These are phyloP conservation scores for Porcisia deanei DNA, from an alignment of 208 protist species.

Conservation along the genomic window DNA sequence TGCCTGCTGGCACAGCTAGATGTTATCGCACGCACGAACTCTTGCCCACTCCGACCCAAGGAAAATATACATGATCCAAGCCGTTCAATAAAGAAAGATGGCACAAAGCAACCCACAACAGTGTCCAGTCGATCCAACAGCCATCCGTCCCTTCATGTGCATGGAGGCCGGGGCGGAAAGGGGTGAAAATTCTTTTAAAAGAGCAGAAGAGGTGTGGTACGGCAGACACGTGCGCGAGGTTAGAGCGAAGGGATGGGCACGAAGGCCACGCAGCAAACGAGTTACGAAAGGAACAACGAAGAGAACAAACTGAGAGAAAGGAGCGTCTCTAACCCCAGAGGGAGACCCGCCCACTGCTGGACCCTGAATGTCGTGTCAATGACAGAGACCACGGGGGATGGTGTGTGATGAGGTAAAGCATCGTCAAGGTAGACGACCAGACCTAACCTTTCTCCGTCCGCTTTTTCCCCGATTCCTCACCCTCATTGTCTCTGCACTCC, in stretches of 20 bases:
- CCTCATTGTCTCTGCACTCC: background rate
- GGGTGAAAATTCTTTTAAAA: too few relatives aligned
- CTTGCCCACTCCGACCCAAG: background rate
- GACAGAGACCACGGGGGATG: background rate
- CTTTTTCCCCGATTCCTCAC: background rate
- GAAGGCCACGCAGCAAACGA: background rate
- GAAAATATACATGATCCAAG: slow-evolving; percentile 2
- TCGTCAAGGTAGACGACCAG: background rate
- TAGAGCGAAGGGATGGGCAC: background rate
- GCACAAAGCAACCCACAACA: slow-evolving; percentile 1
- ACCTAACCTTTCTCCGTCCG: background rate
- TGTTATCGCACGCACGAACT: background rate
- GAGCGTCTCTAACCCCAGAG: background rate
- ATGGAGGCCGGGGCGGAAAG: background rate
- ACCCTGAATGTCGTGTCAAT: background rate
- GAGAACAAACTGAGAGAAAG: slow-evolving; percentile 18
- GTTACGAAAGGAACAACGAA: background rate
- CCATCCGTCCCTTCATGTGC: background rate
- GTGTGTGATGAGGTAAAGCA: background rate
- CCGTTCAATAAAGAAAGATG: background rate
- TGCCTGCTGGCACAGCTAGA: background rate
- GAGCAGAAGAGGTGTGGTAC: too few relatives aligned
- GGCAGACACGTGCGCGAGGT: too few relatives aligned
- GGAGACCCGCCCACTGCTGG: background rate
- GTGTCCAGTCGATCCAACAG: slow-evolving; percentile 1